Base-by-base conservation (phyloP, 352 stramenopile species). In the Phytophthora pseudosyringae region DNA sequence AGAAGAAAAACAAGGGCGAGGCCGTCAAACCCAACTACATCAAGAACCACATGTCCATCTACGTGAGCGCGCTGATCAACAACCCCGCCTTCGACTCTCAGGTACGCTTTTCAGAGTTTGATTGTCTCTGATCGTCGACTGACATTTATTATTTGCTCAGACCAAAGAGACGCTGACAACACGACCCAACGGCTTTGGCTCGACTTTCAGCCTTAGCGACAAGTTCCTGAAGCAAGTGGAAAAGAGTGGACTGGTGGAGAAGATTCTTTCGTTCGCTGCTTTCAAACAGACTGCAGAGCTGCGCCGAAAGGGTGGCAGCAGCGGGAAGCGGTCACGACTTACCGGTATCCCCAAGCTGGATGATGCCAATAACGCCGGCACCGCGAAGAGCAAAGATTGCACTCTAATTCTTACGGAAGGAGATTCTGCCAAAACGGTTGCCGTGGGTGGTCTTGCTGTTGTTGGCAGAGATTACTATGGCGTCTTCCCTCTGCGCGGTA, bases 401-500 rank as follows among this genome's bases (percentile, higher is more conserved):
- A 99, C 98, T 3, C 70, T 99, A n/a, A 99, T 99, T 63, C 73
- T 99, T 15, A 99, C 98, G 3, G 98, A 99, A 86, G 98, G 98
- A 73, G 98, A 99, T 77, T 99, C 97, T 15, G 98, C 98, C 52
- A 99, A 99, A 75, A 97, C 96, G 9, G 78, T 99, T 16, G 97
- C 97, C 16, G 95, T 99, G n/a, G 95, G 94, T 41, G 98, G 97
- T 29, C 76, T 99, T 4, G 86, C 95, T 26, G 92, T 99, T 10
- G 93, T 99, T 44, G 97, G 98, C 5, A 79, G 98, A 56, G 94
- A 99, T 59, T 88, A 97, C 39, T 99, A 98, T 68, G 98, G 98
- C 39, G 97, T 99, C 1, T 99, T 99, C 73, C 98, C 98, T 4
- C 74, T 99, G 9, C 87, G 94, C 32, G 98, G 98, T 31, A 99